A percentile compares a stretch with the other conserved stretches of the same genome.
Conservation (phyloP, 2,329 filamentous ascomycete genomes). For the Stagonosporopsis chrysanthemi region DNA sequence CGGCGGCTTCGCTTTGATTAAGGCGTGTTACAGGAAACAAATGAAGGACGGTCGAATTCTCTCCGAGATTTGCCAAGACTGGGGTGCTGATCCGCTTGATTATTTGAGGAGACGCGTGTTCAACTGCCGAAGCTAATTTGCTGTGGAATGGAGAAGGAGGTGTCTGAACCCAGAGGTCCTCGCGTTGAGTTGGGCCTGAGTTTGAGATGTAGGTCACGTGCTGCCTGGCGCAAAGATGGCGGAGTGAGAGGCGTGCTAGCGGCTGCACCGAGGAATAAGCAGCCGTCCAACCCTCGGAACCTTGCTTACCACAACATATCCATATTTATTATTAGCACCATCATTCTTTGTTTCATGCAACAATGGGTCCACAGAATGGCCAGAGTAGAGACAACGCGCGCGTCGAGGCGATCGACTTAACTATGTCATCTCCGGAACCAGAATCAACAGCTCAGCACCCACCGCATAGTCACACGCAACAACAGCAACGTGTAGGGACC, state of each 20-base stretch:
- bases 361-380: constrained; percentile 7
- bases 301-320: background rate
- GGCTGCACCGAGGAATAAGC: background rate
- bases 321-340: background rate
- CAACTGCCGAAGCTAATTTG: constrained; percentile 2
- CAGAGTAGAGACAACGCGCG: background rate
- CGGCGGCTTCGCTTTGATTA: constrained; percentile 16
- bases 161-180: background rate
- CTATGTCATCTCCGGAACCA: constrained; percentile 35
- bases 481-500: constrained; percentile 15
- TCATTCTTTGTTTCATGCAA: background rate
- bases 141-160: background rate
- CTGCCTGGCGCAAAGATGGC: too few species aligned
- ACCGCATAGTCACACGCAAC: constrained; percentile 8
- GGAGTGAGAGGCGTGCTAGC: background rate
- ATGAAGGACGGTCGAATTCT: constrained; percentile 26
- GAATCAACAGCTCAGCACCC: constrained; percentile 15
- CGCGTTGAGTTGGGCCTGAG: background rate
- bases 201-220: constrained; percentile 7
- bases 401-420: constrained; percentile 36
- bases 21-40: constrained; percentile 25
- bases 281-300: background rate
- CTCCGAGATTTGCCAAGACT: constrained; percentile 9
- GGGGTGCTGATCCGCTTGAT: constrained; percentile 9
- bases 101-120: background rate